Base-by-base conservation (phyloP, 31 red algal genomes). In the Odonthalia washingtoniensis region DNA sequence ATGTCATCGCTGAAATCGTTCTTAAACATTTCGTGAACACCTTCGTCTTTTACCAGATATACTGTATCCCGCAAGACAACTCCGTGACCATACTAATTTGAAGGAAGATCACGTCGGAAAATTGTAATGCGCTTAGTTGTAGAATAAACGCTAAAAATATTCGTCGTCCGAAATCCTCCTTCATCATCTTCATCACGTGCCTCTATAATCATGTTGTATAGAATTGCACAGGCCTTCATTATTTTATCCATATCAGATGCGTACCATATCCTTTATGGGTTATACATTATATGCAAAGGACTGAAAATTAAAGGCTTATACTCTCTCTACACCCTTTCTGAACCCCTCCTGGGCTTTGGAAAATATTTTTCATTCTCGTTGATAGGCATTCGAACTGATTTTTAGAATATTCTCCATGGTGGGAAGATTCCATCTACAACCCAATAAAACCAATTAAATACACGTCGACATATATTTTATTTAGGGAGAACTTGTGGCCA, bases 371-470 rank as follows among this genome's bases (percentile, higher is more conserved):
- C 21, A 57, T 57, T 57, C 49, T 57, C 21, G 12, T 9, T 57
- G 21, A 9, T 57, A 57, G 9, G 49, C 9, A 14, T 9, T 14
- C 21, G 21, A 57, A 57, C 21, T 14, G 49, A 14, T 21, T 57
- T 57, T 9, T 14, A 21, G 43, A 82, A 68, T 3, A 82, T 68
- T 21, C 79, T 37, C 27, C 30, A 68, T 9, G 3, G 28, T 6
- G 66, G 81, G 67, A 70, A 84, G 28, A 84, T 84, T 21, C 81
- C 49, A 6, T 65, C 39, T 4, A 84, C 3, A 6, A 72, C 65
- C 5, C 30, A 84, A 35, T 84, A 84, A 38, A 72, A 84, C 81
- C 81, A 84, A 6, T 65, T 9, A 4, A 84, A 2, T 24, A 46
- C 40, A 1, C 27, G 4, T 3, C 65, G 36, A 57, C 2, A 18